Evolutionary conservation across 139 green algal species (phyloP), one percentile per base, ranked within the genome.

Genomic region (Spirogloea muscicola): DNA sequence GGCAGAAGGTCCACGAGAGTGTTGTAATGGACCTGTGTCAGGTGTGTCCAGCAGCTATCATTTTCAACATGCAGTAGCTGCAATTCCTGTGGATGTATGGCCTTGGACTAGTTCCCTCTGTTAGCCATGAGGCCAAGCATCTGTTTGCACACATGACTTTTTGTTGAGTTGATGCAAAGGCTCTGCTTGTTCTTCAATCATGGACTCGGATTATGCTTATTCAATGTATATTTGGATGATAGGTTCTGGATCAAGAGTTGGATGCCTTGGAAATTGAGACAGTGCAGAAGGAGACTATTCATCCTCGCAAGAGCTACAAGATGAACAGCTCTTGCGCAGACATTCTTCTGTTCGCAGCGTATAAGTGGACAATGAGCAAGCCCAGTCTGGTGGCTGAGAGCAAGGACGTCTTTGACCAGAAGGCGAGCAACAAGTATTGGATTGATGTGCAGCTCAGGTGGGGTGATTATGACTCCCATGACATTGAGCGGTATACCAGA

Each of bases 221-320:
- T 13, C 33, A 21, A 41, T 69, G 27, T 51, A 58, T 49, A 68
- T 67, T 5, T 81, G 7, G 65, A 36, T 86, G 85, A 68, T 89
- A 96, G 77, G 90, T 96, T 38, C 94, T 96, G 76, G 91, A 97
- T 82, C 93, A 98, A 85, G 94, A 99, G 88, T 87, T 99, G 80
- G 94, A 99, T 68, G 93, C 94, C 37, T 89, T 99, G 66, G 94
- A 99, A 89, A 98, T 99, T 57, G 94, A 99, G 89, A 98, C 94
- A 27, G 94, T 99, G 73, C 94, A 99, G 86, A 99, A 99, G 90
- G 94, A 99, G 88, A 99, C 94, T 42, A 99, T 99, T 79, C 94
- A 99, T 84, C 94, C 94, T 42, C 88, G 94, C 71, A 99, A 99
- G 87, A 91, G 80, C 31, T 99, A 99, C 88, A 99, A 99, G 88